Conservation (phyloP, 2,329 filamentous ascomycete species). For the Fusarium scirpi region DNA sequence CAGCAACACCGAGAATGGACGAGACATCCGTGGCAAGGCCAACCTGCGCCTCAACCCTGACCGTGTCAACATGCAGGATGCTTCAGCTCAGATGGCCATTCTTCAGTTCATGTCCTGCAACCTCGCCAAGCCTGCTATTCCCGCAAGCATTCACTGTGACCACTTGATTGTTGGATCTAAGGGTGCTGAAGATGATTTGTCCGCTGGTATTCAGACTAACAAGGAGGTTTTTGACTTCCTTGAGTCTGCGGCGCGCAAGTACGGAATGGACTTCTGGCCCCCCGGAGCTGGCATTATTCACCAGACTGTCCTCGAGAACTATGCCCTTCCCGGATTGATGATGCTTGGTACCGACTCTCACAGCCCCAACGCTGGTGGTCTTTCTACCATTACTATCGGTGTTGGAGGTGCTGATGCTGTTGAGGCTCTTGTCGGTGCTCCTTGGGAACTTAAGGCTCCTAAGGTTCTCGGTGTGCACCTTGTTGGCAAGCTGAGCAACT, state of each 20-base stretch:
- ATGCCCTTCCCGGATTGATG: slow-evolving; percentile 96
- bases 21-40: slow-evolving; percentile 84
- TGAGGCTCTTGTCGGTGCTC: slow-evolving; percentile 93
- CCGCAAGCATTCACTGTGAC: slow-evolving; percentile 98
- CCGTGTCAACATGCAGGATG: slow-evolving; percentile 98
- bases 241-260: slow-evolving; percentile 90
- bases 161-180: slow-evolving; percentile 97
- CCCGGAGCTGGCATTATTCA: slow-evolving; percentile 96
- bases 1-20: slow-evolving; percentile 84
- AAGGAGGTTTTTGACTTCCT: slow-evolving; percentile 98
- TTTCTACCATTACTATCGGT: slow-evolving; percentile 94
- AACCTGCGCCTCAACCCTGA: slow-evolving; percentile 98
- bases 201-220: slow-evolving; percentile 87
- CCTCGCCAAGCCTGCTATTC: slow-evolving; percentile 88
- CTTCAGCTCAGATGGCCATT: slow-evolving; percentile 97
- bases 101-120: slow-evolving; percentile 99
- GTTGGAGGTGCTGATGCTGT: slow-evolving; percentile 98
- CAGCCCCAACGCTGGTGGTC: slow-evolving; percentile 95
- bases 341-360: slow-evolving; percentile 99
- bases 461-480: slow-evolving; percentile 88
- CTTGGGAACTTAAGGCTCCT: slow-evolving; percentile 97
- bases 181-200: slow-evolving; percentile 87
- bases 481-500: slow-evolving; percentile 85
- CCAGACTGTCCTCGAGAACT: slow-evolving; percentile 98
- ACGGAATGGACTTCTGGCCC: slow-evolving; percentile 96